Evolutionary conservation across 1,284 basidiomycete genomes (phyloP).

Genomic region (Fomes fomentarius): DNA sequence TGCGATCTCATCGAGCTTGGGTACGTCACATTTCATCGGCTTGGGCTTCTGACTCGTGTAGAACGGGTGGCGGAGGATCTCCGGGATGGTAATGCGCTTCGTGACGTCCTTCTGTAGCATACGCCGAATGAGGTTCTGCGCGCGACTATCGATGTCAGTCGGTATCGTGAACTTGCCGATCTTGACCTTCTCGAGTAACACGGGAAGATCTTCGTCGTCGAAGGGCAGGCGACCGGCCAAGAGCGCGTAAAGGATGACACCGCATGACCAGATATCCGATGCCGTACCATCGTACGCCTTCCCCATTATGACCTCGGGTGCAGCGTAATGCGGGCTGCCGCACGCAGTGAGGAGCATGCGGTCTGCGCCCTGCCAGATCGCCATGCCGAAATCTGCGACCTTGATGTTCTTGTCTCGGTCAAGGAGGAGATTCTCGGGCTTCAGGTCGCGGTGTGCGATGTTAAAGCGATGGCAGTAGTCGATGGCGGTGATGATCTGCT

Average conservation of each 20-base stretch:
- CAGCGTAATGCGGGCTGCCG: slow-evolving; percentile 96
- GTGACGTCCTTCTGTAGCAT: slow-evolving; percentile 90
- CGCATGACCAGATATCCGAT: slow-evolving; percentile 98
- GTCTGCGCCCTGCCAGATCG: slow-evolving; percentile 80
- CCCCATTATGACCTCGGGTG: slow-evolving; percentile 92
- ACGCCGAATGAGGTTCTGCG: slow-evolving; percentile 80
- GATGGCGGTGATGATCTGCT: slow-evolving; percentile 94
- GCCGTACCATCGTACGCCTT: slow-evolving; percentile 87
- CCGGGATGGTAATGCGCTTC: slow-evolving; percentile 86
- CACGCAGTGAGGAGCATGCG: slow-evolving; percentile 89
- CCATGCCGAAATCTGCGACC: slow-evolving; percentile 99
- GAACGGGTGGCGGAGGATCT: slow-evolving; percentile 90
- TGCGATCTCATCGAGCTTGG: slow-evolving; percentile 70
- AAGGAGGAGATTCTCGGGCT: slow-evolving; percentile 94
- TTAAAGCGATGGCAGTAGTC: slow-evolving; percentile 98
- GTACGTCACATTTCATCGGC: slow-evolving; percentile 52
- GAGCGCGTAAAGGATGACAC: slow-evolving; percentile 93
- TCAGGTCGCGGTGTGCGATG: slow-evolving; percentile 97
- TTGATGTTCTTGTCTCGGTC: slow-evolving; percentile 90
- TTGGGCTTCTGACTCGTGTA: slow-evolving; percentile 71
- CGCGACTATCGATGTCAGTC: slow-evolving; percentile 71
- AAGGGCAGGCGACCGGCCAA: slow-evolving; percentile 93
- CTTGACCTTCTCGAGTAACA: slow-evolving; percentile 85
- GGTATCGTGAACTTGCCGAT: slow-evolving; percentile 88
- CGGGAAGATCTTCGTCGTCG: slow-evolving; percentile 83